A percentile compares a stretch with the other conserved stretches of the same genome.
Conservation (phyloP, 768 basidiomycete genomes). For the Boletellus emodensis region DNA sequence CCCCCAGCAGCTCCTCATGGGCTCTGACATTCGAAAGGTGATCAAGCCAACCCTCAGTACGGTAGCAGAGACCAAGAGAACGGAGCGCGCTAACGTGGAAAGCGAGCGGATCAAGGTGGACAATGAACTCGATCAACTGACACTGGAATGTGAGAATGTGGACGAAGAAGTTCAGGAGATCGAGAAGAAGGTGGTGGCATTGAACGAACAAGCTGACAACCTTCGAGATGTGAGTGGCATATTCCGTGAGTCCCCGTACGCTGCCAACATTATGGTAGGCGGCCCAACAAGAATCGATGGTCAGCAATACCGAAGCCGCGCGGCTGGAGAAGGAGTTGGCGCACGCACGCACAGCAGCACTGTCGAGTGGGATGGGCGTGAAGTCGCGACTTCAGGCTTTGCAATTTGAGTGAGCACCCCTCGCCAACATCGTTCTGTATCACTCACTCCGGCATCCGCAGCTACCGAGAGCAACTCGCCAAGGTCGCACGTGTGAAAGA, state of each 20-base stretch:
- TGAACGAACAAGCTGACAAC: slow-evolving; percentile 77
- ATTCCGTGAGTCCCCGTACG: neutral
- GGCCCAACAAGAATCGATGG: slow-evolving; percentile 68
- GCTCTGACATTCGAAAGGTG: slow-evolving; percentile 64
- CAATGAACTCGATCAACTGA: slow-evolving; percentile 76
- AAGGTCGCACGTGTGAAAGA: slow-evolving; percentile 72
- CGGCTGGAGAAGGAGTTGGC: slow-evolving; percentile 70
- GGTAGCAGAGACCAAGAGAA: slow-evolving; percentile 68
- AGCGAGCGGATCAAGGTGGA: slow-evolving; percentile 78
- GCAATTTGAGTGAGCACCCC: slow-evolving; percentile 62
- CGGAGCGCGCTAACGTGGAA: slow-evolving; percentile 65
- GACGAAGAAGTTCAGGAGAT: slow-evolving; percentile 73
- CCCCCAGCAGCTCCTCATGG: slow-evolving; percentile 61
- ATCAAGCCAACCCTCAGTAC: slow-evolving; percentile 74
- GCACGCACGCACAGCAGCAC: slow-evolving; percentile 69
- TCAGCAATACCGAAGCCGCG: slow-evolving; percentile 61
- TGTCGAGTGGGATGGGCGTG: slow-evolving; percentile 78
- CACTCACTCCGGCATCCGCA: slow-evolving; percentile 27
- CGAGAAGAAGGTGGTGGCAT: slow-evolving; percentile 64
- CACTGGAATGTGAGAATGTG: slow-evolving; percentile 72
- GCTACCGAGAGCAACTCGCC: slow-evolving; percentile 76
- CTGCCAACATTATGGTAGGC: slow-evolving; percentile 42
- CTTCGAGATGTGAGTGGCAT: slow-evolving; percentile 63
- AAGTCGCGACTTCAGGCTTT: slow-evolving; percentile 73
- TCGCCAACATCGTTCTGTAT: neutral